Conservation (phyloP, 2,329 filamentous ascomycete genomes). For the Penicillium griseofulvum region DNA sequence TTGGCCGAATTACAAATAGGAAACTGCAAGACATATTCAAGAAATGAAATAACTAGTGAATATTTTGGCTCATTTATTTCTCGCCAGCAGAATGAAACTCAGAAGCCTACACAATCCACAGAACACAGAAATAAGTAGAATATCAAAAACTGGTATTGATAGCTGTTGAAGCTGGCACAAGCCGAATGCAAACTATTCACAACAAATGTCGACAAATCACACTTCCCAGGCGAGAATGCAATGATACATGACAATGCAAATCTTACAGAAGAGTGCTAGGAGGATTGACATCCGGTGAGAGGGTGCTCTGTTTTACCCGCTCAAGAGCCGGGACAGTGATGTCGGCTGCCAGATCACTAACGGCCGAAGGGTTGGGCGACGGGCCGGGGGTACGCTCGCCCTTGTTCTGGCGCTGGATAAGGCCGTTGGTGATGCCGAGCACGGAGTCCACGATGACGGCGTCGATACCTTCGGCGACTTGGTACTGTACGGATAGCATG, state of each 20-base stretch:
- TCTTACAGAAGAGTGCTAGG: conserved; percentile 2
- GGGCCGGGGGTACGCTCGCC: conserved; percentile 24
- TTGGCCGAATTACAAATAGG: background rate
- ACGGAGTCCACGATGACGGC: conserved; percentile 97
- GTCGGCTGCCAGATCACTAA: conserved; percentile 5
- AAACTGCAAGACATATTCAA: too few species aligned
- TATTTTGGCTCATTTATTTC: background rate
- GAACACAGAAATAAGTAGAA: background rate
- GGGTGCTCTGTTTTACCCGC: conserved; percentile 20
- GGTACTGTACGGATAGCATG: conserved; percentile 53
- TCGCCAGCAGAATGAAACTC: background rate
- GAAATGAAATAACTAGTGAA: too few species aligned
- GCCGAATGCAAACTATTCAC: conserved; percentile 17
- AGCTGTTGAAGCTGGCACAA: conserved; percentile 22
- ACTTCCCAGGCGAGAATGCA: background rate
- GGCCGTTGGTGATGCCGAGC: conserved; percentile 83
- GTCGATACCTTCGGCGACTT: conserved; percentile 94
- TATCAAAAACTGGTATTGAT: conserved; percentile 1
- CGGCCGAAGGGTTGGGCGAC: conserved; percentile 21
- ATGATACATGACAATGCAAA: conserved; percentile 2
- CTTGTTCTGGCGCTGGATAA: conserved; percentile 55
- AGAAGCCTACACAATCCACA: background rate
- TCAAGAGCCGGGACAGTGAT: conserved; percentile 30
- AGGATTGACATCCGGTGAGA: conserved; percentile 6
- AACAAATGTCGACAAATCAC: conserved; percentile 15